These are phyloP conservation scores for Zygoascus bituminiphila DNA, from an alignment of 805 yeast genomes.

Conservation along the genomic window DNA sequence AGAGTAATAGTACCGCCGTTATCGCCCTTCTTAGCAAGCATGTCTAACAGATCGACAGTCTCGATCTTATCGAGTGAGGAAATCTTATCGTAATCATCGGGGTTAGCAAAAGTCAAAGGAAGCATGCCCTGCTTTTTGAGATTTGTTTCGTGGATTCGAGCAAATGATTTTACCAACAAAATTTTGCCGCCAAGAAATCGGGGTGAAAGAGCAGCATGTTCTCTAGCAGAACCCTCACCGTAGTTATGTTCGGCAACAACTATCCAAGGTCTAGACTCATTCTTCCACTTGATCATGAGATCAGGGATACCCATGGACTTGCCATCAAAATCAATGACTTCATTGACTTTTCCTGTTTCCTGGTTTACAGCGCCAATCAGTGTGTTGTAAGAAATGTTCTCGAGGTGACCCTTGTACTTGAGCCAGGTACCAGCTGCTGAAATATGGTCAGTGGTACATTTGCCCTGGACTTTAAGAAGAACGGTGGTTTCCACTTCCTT, in stretches of 20 bases:
- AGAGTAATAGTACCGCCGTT: conserved; percentile 76
- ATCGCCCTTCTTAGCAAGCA: conserved; percentile 74
- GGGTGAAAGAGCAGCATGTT: conserved; percentile 95
- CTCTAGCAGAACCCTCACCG: conserved; percentile 99
- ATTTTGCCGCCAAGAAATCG: conserved; percentile 88
- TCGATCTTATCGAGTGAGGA: conserved; percentile 69
- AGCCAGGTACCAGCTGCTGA: conserved; percentile 99
- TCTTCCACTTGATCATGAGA: conserved; percentile 91
- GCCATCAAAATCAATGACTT: conserved; percentile 81
- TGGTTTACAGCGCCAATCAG: conserved; percentile 94
- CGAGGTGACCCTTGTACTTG: conserved; percentile 96
- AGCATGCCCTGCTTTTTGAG: conserved; percentile 97
- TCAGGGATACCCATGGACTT: conserved; percentile 79
- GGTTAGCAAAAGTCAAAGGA: conserved; percentile 88
- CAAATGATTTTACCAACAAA: conserved; percentile 88
- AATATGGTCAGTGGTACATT: conserved; percentile 97
- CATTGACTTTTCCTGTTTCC: conserved; percentile 94
- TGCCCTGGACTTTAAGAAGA: conserved; percentile 87
- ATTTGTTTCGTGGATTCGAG: conserved; percentile 97
- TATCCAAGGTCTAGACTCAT: conserved; percentile 77
- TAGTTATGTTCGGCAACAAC: conserved; percentile 97
- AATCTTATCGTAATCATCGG: conserved; percentile 77
- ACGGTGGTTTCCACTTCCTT: conserved; percentile 71
- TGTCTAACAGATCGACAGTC: conserved; percentile 63
- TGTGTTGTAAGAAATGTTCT: conserved; percentile 90